These are phyloP conservation scores for Saitozyma sp. DNA, from an alignment of 768 basidiomycete species.

Conservation along the genomic window DNA sequence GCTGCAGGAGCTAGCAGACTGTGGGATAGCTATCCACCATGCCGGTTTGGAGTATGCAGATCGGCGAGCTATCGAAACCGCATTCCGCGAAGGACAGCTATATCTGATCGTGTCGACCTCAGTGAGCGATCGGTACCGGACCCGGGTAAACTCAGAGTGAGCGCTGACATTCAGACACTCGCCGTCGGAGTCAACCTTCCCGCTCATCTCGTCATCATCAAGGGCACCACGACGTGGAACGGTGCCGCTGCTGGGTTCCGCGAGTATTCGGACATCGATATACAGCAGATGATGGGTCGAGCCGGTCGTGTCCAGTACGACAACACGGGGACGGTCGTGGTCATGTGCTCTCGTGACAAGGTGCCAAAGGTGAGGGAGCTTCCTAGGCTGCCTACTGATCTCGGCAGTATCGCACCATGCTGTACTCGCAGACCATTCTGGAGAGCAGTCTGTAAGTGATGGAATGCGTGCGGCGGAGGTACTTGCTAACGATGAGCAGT, in stretches of 20 bases:
- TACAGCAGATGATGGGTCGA: slow-evolving; percentile 90
- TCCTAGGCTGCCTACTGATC: not conserved
- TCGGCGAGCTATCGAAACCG: slow-evolving; percentile 68
- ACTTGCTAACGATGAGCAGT: slow-evolving; percentile 53
- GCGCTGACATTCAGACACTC: slow-evolving; percentile 64
- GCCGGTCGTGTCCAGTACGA: slow-evolving; percentile 95
- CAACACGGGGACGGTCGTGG: slow-evolving; percentile 51
- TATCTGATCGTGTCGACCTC: slow-evolving; percentile 79
- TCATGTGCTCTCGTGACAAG: slow-evolving; percentile 40
- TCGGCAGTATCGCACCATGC: slow-evolving; percentile 28
- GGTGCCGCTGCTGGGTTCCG: slow-evolving; percentile 60
- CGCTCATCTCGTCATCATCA: slow-evolving; percentile 89
- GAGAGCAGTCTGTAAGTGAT: slow-evolving; percentile 63
- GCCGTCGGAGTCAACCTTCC: slow-evolving; percentile 97
- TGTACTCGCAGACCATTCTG: slow-evolving; percentile 56
- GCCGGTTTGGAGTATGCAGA: slow-evolving; percentile 78
- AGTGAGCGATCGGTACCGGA: slow-evolving; percentile 56
- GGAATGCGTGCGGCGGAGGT: not conserved
- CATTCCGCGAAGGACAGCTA: slow-evolving; percentile 67
- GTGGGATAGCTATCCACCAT: slow-evolving; percentile 87
- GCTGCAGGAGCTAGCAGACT: slow-evolving; percentile 65
- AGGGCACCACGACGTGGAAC: slow-evolving; percentile 79
- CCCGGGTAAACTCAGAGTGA: not conserved
- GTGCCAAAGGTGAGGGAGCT: slow-evolving; percentile 23
- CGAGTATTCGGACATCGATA: slow-evolving; percentile 89